Evolutionary conservation across 805 yeast species (phyloP), one percentile per base, ranked within the genome.

Genomic region (Zygosaccharomyces gambellarensis): DNA sequence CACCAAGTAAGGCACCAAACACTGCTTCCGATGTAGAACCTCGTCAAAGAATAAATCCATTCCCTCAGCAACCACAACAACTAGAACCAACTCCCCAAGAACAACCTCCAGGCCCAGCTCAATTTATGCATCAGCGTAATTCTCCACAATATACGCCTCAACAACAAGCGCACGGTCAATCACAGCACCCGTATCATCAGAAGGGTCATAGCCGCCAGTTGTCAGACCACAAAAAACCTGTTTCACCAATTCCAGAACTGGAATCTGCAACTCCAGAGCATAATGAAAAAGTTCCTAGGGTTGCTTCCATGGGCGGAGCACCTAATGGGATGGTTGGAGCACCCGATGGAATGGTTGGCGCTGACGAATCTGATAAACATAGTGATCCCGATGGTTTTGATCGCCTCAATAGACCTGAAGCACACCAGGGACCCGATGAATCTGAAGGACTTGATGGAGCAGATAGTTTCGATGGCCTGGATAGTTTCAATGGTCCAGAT

Each of bases 171-270:
- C 45, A 42, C 19, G 45, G 45, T 19, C 45, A 42, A 23, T 14
- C 45, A 25, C 45, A 42, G 17, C 45, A 42, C 10, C 36, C 45
- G 19, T 42, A 42, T 30, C 27, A 41, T n/a, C 25, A 41, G 17
- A 41, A 36, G 5, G 39, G 39, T 17, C 46, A 34, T 25, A 43
- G 38, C 19, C 53, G 53, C 21, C 43, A 40, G 22, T 14, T 29
- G 28, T 38, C 30, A 2, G 50, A 46, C 8, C 43, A 46, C 14
- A 44, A 46, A 32, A 52, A 52, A 30, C 55, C 55, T 3, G 48
- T 52, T 3, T 52, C 55, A 12, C 55, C 55, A 10, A 48, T 52
- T 30, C 55, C 55, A 5, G 48, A 38, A 29, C 39, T 51, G 6
- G 39, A 28, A 34, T 28, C n/a, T 4, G 25, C 47, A 14, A 25